A percentile compares a stretch with the other conserved stretches of the same genome.
Evolutionary conservation across 192 early-diverging fungal genomes (phyloP).

Genomic region (Lobosporangium transversale): DNA sequence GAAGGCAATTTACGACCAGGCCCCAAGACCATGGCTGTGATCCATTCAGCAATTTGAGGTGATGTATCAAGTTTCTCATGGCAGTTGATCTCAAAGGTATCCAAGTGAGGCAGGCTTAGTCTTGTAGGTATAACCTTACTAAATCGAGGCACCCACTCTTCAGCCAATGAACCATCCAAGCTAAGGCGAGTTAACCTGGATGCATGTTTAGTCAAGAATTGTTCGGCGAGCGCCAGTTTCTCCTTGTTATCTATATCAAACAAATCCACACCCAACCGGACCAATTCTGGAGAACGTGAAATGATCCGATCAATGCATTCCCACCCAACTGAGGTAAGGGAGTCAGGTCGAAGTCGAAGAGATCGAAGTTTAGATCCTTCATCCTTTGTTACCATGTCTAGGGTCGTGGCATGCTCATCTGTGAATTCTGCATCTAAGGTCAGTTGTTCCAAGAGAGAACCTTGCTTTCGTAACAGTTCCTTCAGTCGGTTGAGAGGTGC

Average conservation of each 20-base stretch:
- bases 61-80: neutral
- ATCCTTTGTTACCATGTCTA: neutral
- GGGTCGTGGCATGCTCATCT: neutral
- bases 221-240: neutral
- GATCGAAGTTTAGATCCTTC: neutral
- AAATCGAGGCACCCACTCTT: neutral
- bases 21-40: slow-evolving; percentile 7
- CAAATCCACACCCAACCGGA: neutral
- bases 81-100: neutral
- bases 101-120: neutral
- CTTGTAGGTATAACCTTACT: neutral
- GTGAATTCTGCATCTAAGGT: neutral
- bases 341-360: neutral
- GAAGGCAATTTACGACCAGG: too few relatives aligned
- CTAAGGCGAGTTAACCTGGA: neutral
- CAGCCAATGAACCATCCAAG: neutral
- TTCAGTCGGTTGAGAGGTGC: neutral
- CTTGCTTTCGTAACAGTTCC: neutral
- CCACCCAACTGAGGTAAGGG: neutral
- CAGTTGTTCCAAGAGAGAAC: neutral
- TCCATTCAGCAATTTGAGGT: neutral
- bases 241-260: neutral
- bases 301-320: slow-evolving; percentile 6
- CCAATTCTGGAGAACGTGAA: neutral
- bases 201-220: neutral